Percentiles rank a stretch among this genome's conserved stretches.
phyloP scores from a whole-genome alignment of 176 grass and related monocot species.

The Melocanna baccifera region DNA sequence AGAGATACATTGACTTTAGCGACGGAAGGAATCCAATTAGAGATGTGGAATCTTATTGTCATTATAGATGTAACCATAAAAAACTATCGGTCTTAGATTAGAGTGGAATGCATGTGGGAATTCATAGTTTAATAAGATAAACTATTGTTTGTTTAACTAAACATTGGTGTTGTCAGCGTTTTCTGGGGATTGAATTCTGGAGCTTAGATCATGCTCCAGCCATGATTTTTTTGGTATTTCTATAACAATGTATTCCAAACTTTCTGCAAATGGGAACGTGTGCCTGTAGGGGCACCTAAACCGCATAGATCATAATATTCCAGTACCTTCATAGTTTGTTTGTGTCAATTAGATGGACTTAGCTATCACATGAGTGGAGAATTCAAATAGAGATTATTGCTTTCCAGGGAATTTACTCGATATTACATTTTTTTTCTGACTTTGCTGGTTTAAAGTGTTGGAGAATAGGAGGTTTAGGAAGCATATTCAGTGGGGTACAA shows the following conservation, averaged over 20 bases:
- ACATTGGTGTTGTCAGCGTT: not conserved
- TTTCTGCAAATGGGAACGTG: not conserved
- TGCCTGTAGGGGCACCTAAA: not conserved
- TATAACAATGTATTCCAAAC: not conserved
- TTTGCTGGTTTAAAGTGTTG: not conserved
- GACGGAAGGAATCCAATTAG: not conserved
- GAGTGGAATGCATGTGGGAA: not conserved
- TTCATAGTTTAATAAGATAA: constrained; percentile 1
- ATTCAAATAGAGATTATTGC: not conserved
- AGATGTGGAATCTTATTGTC: not conserved
- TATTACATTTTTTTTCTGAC: not conserved
- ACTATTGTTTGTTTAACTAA: not conserved
- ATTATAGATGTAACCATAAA: not conserved
- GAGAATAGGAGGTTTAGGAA: not conserved
- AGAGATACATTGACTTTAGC: not conserved
- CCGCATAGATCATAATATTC: not conserved
- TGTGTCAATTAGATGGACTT: not conserved
- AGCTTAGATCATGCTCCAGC: not conserved
- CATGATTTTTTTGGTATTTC: not conserved
- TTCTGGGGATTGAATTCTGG: not conserved
- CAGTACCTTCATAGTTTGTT: not conserved
- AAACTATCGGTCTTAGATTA: not conserved
- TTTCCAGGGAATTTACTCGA: not conserved
- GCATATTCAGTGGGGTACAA: not conserved
- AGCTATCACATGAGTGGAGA: not conserved